These are phyloP conservation scores for Podila horticola DNA, from an alignment of 192 early-diverging fungal genomes.

Conservation along the genomic window DNA sequence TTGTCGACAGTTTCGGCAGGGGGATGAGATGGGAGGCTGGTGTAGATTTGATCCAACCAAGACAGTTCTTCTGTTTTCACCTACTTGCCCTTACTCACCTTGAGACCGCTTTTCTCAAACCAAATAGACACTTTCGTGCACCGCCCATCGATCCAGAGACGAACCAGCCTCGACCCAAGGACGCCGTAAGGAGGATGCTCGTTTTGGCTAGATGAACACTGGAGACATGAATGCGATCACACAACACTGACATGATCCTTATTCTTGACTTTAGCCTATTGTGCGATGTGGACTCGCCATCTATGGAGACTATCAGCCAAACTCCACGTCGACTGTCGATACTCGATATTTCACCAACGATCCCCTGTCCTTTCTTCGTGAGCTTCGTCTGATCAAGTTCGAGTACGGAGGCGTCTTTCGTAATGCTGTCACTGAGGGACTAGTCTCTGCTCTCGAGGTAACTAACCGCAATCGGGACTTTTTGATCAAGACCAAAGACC, in stretches of 20 bases:
- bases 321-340: constrained; percentile 59
- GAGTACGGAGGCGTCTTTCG: constrained; percentile 62
- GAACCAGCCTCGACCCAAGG: constrained; percentile 57
- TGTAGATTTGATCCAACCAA: no score
- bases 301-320: constrained; percentile 65
- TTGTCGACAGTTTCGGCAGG: no score
- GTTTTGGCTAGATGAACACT: no score
- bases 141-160: constrained; percentile 62
- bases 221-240: no score
- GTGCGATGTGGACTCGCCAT: constrained; percentile 64
- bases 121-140: constrained; percentile 58
- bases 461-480: neutral
- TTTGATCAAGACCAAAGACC: no score
- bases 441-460: constrained; percentile 72
- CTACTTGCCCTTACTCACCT: neutral
- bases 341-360: constrained; percentile 63
- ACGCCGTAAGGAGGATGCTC: constrained; percentile 54
- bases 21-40: no score
- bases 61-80: neutral
- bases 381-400: constrained; percentile 58
- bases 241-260: neutral
- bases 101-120: neutral
- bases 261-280: constrained; percentile 52
- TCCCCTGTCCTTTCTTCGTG: constrained; percentile 53
- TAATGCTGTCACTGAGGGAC: constrained; percentile 71